Percentiles rank a stretch among this genome's conserved stretches.
Conservation (phyloP, 1,284 basidiomycete genomes). For the Anthracocystis walkeri region DNA sequence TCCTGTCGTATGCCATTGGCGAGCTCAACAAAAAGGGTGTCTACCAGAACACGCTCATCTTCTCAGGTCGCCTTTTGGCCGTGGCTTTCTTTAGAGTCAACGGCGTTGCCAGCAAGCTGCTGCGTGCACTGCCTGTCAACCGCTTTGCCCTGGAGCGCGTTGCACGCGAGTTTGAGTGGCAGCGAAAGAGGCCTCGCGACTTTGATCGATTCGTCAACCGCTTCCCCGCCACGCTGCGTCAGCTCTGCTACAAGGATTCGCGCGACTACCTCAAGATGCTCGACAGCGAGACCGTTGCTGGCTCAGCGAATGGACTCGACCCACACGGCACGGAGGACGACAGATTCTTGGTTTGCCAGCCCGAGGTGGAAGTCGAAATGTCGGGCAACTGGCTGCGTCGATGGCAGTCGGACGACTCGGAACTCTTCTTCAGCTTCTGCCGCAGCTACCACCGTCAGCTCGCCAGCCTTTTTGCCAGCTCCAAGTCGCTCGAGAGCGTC, state of each 20-base stretch:
- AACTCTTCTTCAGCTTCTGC: conserved; percentile 67
- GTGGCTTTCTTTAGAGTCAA: conserved; percentile 63
- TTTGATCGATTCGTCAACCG: conserved; percentile 46
- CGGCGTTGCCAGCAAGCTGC: conserved; percentile 63
- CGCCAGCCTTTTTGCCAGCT: conserved; percentile 52
- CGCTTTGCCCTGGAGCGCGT: conserved; percentile 64
- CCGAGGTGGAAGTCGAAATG: conserved; percentile 66
- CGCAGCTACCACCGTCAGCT: conserved; percentile 65
- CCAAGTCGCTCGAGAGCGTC: conserved; percentile 40
- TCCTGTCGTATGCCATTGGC: conserved; percentile 62
- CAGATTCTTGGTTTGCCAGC: conserved; percentile 60
- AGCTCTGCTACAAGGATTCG: conserved; percentile 63
- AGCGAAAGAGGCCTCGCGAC: conserved; percentile 40
- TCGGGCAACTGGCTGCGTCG: conserved; percentile 66
- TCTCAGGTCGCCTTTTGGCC: conserved; percentile 61
- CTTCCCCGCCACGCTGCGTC: conserved; percentile 55
- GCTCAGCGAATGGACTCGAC: conserved; percentile 18
- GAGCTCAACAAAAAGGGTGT: conserved; percentile 68
- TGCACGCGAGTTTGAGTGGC: conserved; percentile 59
- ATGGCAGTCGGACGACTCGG: conserved; percentile 68
- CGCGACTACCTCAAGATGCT: conserved; percentile 62
- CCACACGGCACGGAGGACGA: conserved; percentile 45
- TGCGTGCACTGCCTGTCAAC: conserved; percentile 63
- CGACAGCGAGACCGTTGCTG: conserved; percentile 44
- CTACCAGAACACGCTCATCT: conserved; percentile 67